phyloP scores from a whole-genome alignment of 1,284 basidiomycete species.

The Rhodotorula sp. region DNA sequence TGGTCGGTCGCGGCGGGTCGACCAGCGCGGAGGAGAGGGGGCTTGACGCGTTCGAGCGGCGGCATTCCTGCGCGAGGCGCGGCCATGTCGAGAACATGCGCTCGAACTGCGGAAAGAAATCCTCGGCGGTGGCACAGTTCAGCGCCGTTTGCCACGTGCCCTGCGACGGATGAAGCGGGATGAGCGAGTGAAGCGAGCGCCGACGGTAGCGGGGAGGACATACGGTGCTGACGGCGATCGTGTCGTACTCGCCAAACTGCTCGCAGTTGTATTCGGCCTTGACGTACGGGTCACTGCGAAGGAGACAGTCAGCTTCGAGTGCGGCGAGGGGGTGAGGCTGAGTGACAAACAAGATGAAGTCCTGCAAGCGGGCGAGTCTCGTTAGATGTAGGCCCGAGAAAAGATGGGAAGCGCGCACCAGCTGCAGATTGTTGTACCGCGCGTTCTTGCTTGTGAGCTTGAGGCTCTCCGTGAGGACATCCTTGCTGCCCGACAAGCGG shows the following conservation, averaged over 20 bases:
- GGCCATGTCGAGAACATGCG: not conserved
- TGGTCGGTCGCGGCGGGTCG: not conserved
- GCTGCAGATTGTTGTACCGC: not conserved
- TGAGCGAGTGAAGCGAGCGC: not conserved
- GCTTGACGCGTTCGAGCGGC: not conserved
- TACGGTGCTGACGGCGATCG: conserved; percentile 14
- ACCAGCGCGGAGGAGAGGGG: not conserved
- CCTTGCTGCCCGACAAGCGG: conserved; percentile 1
- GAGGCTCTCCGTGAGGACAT: not conserved
- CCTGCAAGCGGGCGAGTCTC: not conserved
- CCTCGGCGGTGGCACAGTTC: not conserved
- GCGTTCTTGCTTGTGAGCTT: not conserved
- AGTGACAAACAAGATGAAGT: not conserved
- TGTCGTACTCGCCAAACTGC: conserved; percentile 10
- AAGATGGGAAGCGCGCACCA: not conserved
- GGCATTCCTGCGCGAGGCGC: not conserved
- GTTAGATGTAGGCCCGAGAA: not conserved
- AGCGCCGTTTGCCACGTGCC: conserved; percentile 7
- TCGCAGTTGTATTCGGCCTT: not conserved
- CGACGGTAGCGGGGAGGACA: not conserved
- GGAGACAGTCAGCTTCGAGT: no score
- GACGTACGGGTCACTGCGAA: conserved; percentile 6
- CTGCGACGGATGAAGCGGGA: not conserved
- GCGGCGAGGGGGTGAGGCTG: no score
- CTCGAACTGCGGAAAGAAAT: not conserved